Evolutionary conservation across 176 grass and related monocot genomes (phyloP).

Genomic region (Zizania latifolia): DNA sequence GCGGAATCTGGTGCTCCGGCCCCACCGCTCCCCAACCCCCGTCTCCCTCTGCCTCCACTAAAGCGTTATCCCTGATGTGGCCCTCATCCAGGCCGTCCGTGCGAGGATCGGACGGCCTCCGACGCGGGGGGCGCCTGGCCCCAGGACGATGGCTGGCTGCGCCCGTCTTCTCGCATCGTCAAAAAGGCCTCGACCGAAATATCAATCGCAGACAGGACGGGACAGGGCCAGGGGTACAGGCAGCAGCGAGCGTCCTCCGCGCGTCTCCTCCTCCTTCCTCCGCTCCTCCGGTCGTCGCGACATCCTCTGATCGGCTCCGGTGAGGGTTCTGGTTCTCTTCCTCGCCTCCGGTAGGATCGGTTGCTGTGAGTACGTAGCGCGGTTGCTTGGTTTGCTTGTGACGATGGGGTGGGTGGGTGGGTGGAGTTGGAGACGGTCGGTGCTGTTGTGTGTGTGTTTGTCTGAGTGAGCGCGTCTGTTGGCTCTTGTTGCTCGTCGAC

Average conservation of each 20-base stretch:
- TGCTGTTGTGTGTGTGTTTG: not conserved
- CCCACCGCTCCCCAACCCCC: not conserved
- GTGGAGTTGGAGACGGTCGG: not conserved
- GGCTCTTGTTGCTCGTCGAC: not conserved
- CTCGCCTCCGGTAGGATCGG: not conserved
- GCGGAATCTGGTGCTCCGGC: conserved; percentile 2
- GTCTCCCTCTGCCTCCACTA: conserved; percentile 20
- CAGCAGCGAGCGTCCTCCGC: not conserved
- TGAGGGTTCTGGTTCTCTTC: not conserved
- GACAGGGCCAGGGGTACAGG: not conserved
- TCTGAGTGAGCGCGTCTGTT: conserved; percentile 1
- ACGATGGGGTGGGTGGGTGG: too few species aligned
- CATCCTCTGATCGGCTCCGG: not conserved
- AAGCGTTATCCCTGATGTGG: conserved; percentile 25
- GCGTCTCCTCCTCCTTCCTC: not conserved
- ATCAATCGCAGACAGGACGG: not conserved
- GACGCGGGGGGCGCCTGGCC: not conserved
- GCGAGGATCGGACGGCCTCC: not conserved
- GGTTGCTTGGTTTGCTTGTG: not conserved
- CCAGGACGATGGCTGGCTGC: not conserved
- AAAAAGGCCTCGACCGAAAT: not conserved
- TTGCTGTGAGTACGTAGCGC: not conserved
- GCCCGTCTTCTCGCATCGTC: not conserved
- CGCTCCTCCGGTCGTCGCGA: not conserved
- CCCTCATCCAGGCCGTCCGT: not conserved